Base-by-base conservation (phyloP, 179 eudicot species). In the Vitellaria paradoxa region DNA sequence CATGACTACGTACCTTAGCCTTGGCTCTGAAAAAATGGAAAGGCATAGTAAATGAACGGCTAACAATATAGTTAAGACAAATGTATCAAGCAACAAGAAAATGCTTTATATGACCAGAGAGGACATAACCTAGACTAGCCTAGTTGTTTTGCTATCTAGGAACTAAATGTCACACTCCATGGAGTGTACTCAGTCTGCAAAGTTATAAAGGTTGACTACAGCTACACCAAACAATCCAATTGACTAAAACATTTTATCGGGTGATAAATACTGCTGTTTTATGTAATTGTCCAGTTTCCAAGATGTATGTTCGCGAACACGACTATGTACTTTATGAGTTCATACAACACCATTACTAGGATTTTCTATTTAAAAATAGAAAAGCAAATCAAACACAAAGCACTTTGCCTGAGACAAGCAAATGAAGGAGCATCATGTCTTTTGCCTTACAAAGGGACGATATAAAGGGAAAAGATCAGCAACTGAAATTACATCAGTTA, bases 401-500 rank as follows among this genome's bases (percentile, higher is more conserved):
- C 23, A 10, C 76, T 10, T 13, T 24, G 37, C 68, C 20, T 61
- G n/a, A 74, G 55, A 60, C 40, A 61, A 60, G 42, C 56, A 42
- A 74, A 74, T 59, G 40, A 3, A 59, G 23, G 20, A 45, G 40
- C 55, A 42, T 45, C 20, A 42, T 21, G 53, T 11, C 37, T 72
- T 49, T 74, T 18, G 6, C 40, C 68, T 20, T 74, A 17, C 62
- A 13, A 40, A 63, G 50, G 12, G 21, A 57, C 20, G n/a, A 11
- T 37, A 67, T 66, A 20, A 20, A 40, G 56, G 37, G 11, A 30
- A 53, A 76, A 17, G 24, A 77, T 67, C 10, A 18, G 40, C 0
- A 70, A 62, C 10, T 45, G 66, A 65, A 73, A 73, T 65, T 53
- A 42, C 24, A 8, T 68, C 63, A 65, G 65, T 5, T 26, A 76